These are phyloP conservation scores for Barnettozyma vustinii DNA, from an alignment of 805 yeast species.

Conservation along the genomic window DNA sequence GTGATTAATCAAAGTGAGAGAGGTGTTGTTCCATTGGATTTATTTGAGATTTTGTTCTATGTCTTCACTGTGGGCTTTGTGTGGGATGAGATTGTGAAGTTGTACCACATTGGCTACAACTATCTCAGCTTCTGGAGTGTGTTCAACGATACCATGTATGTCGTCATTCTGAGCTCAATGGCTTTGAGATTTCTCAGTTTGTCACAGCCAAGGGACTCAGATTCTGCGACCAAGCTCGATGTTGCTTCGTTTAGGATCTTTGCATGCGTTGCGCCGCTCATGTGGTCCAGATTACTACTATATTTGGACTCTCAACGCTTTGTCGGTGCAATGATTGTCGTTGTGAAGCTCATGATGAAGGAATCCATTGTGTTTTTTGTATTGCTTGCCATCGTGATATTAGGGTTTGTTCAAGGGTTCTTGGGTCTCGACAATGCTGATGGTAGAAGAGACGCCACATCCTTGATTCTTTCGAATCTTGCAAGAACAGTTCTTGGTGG, in stretches of 20 bases:
- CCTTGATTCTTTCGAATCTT: conserved; percentile 55
- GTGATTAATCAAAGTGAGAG: conserved; percentile 53
- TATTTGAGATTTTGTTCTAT: conserved; percentile 53
- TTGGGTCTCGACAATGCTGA: conserved; percentile 84
- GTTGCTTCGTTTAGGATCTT: conserved; percentile 61
- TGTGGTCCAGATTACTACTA: conserved; percentile 76
- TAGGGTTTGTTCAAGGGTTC: conserved; percentile 85
- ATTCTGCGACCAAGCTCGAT: conserved; percentile 35
- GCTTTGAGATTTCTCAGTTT: conserved; percentile 42
- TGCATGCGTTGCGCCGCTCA: conserved; percentile 78
- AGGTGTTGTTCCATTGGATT: conserved; percentile 32
- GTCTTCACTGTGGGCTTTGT: conserved; percentile 62
- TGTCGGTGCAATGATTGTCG: conserved; percentile 86
- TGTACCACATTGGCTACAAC: conserved; percentile 69
- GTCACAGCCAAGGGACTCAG: conserved; percentile 22
- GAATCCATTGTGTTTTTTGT: conserved; percentile 83
- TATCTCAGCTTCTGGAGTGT: conserved; percentile 76
- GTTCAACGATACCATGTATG: conserved; percentile 67
- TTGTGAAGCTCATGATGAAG: conserved; percentile 78
- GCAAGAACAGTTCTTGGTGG: conserved; percentile 70
- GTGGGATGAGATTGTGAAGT: conserved; percentile 61
- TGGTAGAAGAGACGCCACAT: conserved; percentile 73
- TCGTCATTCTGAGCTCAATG: conserved; percentile 47
- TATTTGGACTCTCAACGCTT: conserved; percentile 75
- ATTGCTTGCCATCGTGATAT: conserved; percentile 57